Conservation (phyloP, 768 basidiomycete genomes). For the Termitomyces sp. region DNA sequence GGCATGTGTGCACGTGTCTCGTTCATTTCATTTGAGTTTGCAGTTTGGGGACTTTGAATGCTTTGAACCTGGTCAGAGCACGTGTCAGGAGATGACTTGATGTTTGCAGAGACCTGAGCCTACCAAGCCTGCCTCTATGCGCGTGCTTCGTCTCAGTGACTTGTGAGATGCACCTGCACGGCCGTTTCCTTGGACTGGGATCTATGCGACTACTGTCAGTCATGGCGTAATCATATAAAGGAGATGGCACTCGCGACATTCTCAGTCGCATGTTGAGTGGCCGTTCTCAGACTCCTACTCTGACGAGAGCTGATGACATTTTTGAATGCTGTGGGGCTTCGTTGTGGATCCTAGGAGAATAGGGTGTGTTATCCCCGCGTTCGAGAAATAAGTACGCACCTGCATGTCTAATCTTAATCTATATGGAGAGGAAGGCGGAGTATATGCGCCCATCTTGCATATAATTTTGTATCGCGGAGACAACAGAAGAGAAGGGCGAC, state of each 20-base stretch:
- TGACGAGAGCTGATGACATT: background rate
- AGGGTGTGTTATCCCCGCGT: no score
- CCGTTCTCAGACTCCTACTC: background rate
- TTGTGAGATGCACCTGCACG: background rate
- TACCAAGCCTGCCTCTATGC: no score
- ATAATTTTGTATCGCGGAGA: background rate
- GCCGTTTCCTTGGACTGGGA: background rate
- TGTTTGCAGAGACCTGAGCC: no score
- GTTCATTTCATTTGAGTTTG: no score
- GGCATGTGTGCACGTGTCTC: no score
- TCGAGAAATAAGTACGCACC: background rate
- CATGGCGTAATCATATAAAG: no score
- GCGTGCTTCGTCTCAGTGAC: no score
- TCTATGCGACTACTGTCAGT: background rate
- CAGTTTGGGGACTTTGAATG: no score
- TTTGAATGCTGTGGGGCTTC: background rate
- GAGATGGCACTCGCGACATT: background rate
- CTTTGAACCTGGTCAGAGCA: no score
- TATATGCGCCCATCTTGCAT: background rate
- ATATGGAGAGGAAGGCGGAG: background rate
- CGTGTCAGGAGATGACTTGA: no score
- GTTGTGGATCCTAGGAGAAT: background rate
- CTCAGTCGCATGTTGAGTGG: background rate
- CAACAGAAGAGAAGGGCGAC: background rate
- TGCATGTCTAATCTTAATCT: background rate